These are phyloP conservation scores for Oryza brachyantha DNA, from an alignment of 176 grass and related monocot species.

Conservation along the genomic window DNA sequence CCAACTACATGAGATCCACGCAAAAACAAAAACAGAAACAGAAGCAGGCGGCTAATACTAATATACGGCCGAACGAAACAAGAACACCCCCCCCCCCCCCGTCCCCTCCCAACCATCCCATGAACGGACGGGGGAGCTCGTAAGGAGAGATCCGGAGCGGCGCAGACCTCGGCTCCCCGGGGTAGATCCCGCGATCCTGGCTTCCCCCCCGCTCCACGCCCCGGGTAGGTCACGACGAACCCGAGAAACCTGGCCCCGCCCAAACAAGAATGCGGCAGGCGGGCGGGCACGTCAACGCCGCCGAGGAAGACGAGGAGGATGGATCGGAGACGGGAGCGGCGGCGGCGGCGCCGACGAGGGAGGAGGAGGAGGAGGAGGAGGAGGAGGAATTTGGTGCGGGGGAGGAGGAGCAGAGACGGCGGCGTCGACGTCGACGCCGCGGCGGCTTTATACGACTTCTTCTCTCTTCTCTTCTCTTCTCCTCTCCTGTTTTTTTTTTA, in stretches of 20 bases:
- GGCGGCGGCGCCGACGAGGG: neutral
- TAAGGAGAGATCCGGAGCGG: neutral
- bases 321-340: neutral
- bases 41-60: neutral
- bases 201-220: too few relatives aligned
- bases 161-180: neutral
- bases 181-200: conserved; percentile 27
- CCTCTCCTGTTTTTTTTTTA: neutral
- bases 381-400: conserved; percentile 20
- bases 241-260: neutral
- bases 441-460: conserved; percentile 40
- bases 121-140: neutral
- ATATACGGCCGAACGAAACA: neutral
- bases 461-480: neutral
- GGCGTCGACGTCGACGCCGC: conserved; percentile 27
- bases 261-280: conserved; percentile 11
- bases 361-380: conserved; percentile 8
- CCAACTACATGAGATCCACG: conserved; percentile 26
- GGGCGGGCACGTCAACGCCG: neutral
- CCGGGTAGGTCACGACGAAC: neutral
- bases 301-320: neutral
- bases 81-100: neutral
- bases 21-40: neutral
- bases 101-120: neutral
- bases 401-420: conserved; percentile 29